A percentile compares a stretch with the other conserved stretches of the same genome.
phyloP scores from a whole-genome alignment of 164 flowering plant species.

The Magnolia officinalis region DNA sequence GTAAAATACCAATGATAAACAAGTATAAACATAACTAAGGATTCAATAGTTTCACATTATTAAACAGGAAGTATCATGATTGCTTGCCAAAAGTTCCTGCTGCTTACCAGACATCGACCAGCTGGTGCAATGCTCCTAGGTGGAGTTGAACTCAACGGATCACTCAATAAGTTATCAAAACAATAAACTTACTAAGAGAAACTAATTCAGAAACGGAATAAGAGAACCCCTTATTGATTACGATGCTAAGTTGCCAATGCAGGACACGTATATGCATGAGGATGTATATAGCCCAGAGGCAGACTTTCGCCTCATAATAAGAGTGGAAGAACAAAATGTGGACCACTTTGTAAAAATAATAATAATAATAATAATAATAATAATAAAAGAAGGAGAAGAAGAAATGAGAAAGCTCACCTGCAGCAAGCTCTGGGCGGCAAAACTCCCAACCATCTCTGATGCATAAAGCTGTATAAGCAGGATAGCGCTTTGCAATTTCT shows the following conservation, averaged over 20 bases:
- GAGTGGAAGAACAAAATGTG: neutral
- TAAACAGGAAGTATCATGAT: no score
- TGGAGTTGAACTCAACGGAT: neutral
- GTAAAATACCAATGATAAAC: no score
- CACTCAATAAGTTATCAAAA: neutral
- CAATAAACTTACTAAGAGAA: neutral
- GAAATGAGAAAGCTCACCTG: conserved; percentile 37
- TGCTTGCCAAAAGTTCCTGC: neutral
- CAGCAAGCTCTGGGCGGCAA: conserved; percentile 79
- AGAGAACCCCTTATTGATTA: neutral
- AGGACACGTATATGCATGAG: neutral
- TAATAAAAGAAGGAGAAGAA: neutral
- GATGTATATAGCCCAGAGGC: neutral
- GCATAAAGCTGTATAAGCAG: conserved; percentile 84
- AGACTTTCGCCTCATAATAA: neutral
- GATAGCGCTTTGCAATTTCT: conserved; percentile 77
- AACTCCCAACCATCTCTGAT: conserved; percentile 95
- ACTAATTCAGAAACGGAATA: neutral
- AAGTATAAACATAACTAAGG: no score
- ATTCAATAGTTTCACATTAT: no score
- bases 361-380: no score
- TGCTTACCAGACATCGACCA: neutral
- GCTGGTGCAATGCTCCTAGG: neutral
- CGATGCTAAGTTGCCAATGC: neutral
- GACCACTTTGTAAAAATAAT: neutral